Percentiles rank a stretch among this genome's conserved stretches.
Conservation (phyloP, 2,329 filamentous ascomycete species). For the Periglandula ipomoeae region DNA sequence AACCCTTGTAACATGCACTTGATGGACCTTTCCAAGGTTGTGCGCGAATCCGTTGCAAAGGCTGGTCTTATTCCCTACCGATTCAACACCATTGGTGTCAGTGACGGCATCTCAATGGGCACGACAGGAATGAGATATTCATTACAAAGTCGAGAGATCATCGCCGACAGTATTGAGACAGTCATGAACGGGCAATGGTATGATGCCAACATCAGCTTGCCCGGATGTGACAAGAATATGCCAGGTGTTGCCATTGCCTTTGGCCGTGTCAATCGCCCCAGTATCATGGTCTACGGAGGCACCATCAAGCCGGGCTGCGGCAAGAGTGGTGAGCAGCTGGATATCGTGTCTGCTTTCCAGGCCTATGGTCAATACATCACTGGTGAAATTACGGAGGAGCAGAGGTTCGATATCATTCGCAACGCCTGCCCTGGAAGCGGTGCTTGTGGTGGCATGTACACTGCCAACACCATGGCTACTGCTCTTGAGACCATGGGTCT, state of each 20-base stretch:
- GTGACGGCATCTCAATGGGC: slow-evolving; percentile 96
- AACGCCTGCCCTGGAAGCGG: slow-evolving; percentile 64
- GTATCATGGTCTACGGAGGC: slow-evolving; percentile 96
- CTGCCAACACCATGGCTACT: slow-evolving; percentile 88
- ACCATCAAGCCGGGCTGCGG: slow-evolving; percentile 89
- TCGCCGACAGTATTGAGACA: slow-evolving; percentile 96
- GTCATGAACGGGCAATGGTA: slow-evolving; percentile 99
- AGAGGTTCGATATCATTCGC: slow-evolving; percentile 90
- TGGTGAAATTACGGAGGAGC: slow-evolving; percentile 81
- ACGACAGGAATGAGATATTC: slow-evolving; percentile 95
- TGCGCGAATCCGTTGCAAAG: slow-evolving; percentile 51
- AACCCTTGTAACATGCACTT: slow-evolving; percentile 99
- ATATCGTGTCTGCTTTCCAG: slow-evolving; percentile 97
- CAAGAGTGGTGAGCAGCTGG: slow-evolving; percentile 64
- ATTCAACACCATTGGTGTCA: slow-evolving; percentile 98
- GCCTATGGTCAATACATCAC: slow-evolving; percentile 92
- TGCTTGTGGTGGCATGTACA: slow-evolving; percentile 83
- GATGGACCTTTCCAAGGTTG: slow-evolving; percentile 73
- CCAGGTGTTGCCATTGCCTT: slow-evolving; percentile 86
- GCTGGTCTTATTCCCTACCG: slow-evolving; percentile 86
- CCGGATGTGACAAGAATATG: slow-evolving; percentile 99
- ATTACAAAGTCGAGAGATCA: slow-evolving; percentile 89
- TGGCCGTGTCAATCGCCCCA: slow-evolving; percentile 88
- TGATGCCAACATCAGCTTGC: slow-evolving; percentile 92
- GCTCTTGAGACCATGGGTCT: slow-evolving; percentile 86